Percentiles rank a stretch among this genome's conserved stretches.
Evolutionary conservation across 306 rosid species (phyloP).

Genomic region (Trichosanthes truncata): DNA sequence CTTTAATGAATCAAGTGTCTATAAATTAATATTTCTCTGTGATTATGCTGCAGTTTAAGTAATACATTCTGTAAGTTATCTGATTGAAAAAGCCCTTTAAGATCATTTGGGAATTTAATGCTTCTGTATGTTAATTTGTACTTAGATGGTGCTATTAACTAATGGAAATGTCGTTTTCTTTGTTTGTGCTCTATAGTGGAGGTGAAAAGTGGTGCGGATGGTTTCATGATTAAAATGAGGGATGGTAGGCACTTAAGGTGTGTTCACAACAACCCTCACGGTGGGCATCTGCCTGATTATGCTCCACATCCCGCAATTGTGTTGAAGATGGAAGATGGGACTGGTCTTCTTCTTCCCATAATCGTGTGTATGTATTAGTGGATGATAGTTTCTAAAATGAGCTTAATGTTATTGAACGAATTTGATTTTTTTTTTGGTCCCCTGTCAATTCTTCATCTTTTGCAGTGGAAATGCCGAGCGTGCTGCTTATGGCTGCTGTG

Average conservation of each 20-base stretch:
- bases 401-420: neutral
- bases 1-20: neutral
- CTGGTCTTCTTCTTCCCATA: slow-evolving; percentile 93
- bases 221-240: slow-evolving; percentile 93
- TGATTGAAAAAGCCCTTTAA: neutral
- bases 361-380: slow-evolving; percentile 74
- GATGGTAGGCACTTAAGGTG: slow-evolving; percentile 90
- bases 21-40: neutral
- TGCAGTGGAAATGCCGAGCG: slow-evolving; percentile 98
- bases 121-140: neutral
- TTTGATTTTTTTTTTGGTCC: neutral
- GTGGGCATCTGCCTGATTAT: slow-evolving; percentile 92
- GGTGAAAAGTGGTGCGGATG: slow-evolving; percentile 97
- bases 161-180: slow-evolving; percentile 9
- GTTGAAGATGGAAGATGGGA: slow-evolving; percentile 95
- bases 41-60: neutral
- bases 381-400: neutral
- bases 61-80: neutral
- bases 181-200: slow-evolving; percentile 52
- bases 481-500: slow-evolving; percentile 81
- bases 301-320: slow-evolving; percentile 99
- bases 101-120: neutral
- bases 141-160: neutral
- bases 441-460: neutral
- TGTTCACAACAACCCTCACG: slow-evolving; percentile 86